Percentiles rank a stretch among this genome's conserved stretches.
phyloP scores from a whole-genome alignment of 2,329 filamentous ascomycete genomes.

The Fusarium sp. region DNA sequence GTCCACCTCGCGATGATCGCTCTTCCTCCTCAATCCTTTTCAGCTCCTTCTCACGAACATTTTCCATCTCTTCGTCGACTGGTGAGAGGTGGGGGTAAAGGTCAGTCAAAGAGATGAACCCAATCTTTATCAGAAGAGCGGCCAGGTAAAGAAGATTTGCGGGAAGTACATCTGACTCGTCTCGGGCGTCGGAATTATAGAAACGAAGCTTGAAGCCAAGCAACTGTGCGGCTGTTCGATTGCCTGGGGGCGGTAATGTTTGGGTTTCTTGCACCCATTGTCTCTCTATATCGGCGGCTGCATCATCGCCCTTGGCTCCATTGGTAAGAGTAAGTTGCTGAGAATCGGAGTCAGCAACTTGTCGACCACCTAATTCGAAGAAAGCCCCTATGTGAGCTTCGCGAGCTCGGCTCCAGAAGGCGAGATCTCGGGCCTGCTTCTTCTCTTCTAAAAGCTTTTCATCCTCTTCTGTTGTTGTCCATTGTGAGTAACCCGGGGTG shows the following conservation, averaged over 20 bases:
- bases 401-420: constrained; percentile 85
- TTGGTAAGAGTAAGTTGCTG: constrained; percentile 56
- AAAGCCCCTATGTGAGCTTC: constrained; percentile 83
- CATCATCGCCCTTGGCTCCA: constrained; percentile 53
- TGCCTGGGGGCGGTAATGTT: constrained; percentile 85
- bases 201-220: constrained; percentile 97
- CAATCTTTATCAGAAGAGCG: constrained; percentile 93
- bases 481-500: constrained; percentile 73
- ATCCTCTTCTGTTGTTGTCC: constrained; percentile 75
- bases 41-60: constrained; percentile 73
- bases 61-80: constrained; percentile 82
- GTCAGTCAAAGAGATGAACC: constrained; percentile 92
- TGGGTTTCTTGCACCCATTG: constrained; percentile 85
- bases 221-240: constrained; percentile 90
- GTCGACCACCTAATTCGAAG: constrained; percentile 85
- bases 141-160: constrained; percentile 94
- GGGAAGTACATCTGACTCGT: constrained; percentile 80
- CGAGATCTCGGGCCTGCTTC: constrained; percentile 73
- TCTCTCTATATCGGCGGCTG: constrained; percentile 66
- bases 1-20: constrained; percentile 73
- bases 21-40: constrained; percentile 85
- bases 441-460: constrained; percentile 66
- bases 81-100: constrained; percentile 94
- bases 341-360: constrained; percentile 69
- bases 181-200: constrained; percentile 84